Evolutionary conservation across 495 filamentous ascomycete species (phyloP).

Genomic region (Aspergillus bertholletiae): DNA sequence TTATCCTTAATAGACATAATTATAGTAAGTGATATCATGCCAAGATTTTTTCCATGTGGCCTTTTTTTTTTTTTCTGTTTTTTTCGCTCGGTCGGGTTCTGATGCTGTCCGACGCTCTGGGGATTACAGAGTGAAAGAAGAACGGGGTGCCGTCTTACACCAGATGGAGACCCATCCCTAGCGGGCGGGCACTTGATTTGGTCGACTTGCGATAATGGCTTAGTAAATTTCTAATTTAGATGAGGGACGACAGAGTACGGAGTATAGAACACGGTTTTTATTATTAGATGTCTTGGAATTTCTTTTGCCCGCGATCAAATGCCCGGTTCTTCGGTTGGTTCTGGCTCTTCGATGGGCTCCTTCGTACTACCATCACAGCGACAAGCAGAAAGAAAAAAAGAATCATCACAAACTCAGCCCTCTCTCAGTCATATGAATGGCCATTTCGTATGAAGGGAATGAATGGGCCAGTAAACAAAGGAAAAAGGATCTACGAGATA

Average conservation of each 20-base stretch:
- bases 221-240: too few relatives aligned
- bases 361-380: background rate
- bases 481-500: background rate
- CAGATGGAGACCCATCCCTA: background rate
- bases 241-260: too few relatives aligned
- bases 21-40: conserved; percentile 3
- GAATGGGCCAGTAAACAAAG: background rate
- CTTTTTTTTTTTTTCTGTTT: too few relatives aligned
- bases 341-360: background rate
- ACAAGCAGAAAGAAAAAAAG: background rate
- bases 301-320: background rate
- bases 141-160: background rate
- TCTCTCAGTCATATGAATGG: too few relatives aligned
- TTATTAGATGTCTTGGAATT: too few relatives aligned
- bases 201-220: too few relatives aligned
- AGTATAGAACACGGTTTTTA: too few relatives aligned
- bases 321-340: background rate
- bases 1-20: background rate
- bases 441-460: too few relatives aligned
- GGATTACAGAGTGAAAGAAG: too few relatives aligned
- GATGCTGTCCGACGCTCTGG: background rate
- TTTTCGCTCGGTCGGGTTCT: background rate
- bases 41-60: conserved; percentile 13
- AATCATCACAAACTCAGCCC: background rate
- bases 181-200: too few relatives aligned